phyloP scores from a whole-genome alignment of 495 filamentous ascomycete genomes.

The Penicillium parvum region DNA sequence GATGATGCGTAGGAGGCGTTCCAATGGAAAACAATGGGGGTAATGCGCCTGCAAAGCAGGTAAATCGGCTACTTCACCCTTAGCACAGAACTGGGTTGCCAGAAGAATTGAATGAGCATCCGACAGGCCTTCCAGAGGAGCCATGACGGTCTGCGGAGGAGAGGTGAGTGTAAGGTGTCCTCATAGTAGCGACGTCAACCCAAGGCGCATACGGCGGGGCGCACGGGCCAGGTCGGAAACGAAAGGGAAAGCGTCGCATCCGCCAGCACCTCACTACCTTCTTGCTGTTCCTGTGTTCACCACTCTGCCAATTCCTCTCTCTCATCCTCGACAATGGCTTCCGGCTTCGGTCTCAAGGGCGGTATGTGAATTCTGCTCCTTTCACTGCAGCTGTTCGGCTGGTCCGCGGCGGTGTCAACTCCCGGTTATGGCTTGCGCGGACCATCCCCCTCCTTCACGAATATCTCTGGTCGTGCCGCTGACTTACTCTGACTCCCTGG shows the following conservation, averaged over 20 bases:
- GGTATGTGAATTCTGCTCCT: constrained; percentile 48
- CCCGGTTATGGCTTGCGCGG: constrained; percentile 18
- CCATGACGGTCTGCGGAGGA: constrained; percentile 29
- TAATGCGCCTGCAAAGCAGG: constrained; percentile 57
- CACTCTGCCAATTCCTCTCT: constrained; percentile 22
- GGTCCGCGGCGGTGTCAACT: constrained; percentile 10
- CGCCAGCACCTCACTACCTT: constrained; percentile 24
- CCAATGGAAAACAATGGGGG: constrained; percentile 54
- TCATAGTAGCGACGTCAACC: constrained; percentile 23
- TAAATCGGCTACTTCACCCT: constrained; percentile 57
- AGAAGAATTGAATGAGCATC: constrained; percentile 47
- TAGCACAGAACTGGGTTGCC: constrained; percentile 43
- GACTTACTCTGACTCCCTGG: constrained; percentile 20
- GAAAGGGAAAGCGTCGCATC: constrained; percentile 37
- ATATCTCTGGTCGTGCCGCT: constrained; percentile 13
- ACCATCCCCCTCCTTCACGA: constrained; percentile 17
- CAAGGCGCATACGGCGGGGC: constrained; percentile 25
- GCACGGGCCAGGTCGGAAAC: constrained; percentile 43
- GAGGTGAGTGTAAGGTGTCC: constrained; percentile 15
- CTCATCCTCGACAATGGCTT: constrained; percentile 59
- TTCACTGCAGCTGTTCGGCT: constrained; percentile 1
- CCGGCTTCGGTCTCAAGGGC: constrained; percentile 74
- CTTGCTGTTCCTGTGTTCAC: constrained; percentile 22
- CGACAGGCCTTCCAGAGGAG: constrained; percentile 38
- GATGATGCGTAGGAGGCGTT: constrained; percentile 71